phyloP scores from a whole-genome alignment of 768 basidiomycete species.

The Kwoniella sp. region DNA sequence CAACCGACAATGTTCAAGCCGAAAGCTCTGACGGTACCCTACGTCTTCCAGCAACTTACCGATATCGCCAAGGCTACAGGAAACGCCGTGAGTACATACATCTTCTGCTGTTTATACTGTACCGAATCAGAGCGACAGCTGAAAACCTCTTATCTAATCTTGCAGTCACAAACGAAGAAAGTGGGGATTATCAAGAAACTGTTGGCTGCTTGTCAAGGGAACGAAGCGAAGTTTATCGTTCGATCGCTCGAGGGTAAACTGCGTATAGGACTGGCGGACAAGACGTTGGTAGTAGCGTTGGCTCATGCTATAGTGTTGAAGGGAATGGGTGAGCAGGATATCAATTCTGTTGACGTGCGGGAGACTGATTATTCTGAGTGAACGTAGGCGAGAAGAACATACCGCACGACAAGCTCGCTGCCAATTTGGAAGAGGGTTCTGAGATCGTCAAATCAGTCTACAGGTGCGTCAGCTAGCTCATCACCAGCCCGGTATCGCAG shows the following conservation, averaged over 20 bases:
- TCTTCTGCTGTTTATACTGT: too few species aligned
- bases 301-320: conserved; percentile 86
- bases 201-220: conserved; percentile 85
- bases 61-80: conserved; percentile 87
- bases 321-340: conserved; percentile 63
- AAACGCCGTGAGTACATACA: conserved; percentile 65
- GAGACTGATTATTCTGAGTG: too few species aligned
- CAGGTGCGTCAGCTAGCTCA: conserved; percentile 65
- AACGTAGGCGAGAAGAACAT: conserved; percentile 70
- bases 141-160: not conserved
- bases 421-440: conserved; percentile 73
- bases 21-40: conserved; percentile 81
- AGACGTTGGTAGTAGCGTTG: conserved; percentile 90
- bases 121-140: too few species aligned
- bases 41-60: conserved; percentile 83
- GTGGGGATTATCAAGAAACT: conserved; percentile 92
- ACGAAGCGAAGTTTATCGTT: conserved; percentile 93
- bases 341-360: too few species aligned
- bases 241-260: conserved; percentile 95
- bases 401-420: conserved; percentile 70
- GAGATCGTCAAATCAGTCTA: conserved; percentile 85
- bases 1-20: conserved; percentile 95
- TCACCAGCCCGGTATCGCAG: not conserved
- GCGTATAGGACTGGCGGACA: conserved; percentile 93
- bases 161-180: conserved; percentile 89